phyloP scores from a whole-genome alignment of 2,329 filamentous ascomycete species.

The Botrytis medusae region DNA sequence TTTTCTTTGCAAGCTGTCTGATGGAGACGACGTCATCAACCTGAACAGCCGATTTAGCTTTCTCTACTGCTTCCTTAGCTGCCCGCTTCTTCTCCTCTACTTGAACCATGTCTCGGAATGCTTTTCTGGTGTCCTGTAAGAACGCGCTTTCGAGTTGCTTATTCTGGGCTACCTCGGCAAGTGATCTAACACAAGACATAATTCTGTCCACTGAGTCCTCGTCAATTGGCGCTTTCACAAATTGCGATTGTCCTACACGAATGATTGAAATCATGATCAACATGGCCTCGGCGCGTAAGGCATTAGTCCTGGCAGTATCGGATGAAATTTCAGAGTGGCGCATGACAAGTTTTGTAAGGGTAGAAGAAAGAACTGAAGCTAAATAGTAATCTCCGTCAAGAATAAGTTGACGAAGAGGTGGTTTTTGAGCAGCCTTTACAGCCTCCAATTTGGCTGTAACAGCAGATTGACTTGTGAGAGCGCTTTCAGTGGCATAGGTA shows the following conservation, averaged over 20 bases:
- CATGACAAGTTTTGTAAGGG: slow-evolving; percentile 96
- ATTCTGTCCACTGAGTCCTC: slow-evolving; percentile 98
- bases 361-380: slow-evolving; percentile 90
- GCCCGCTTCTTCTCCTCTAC: slow-evolving; percentile 96
- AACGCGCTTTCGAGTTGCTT: slow-evolving; percentile 92
- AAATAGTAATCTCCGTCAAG: slow-evolving; percentile 97
- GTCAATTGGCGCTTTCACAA: slow-evolving; percentile 95
- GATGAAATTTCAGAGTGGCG: slow-evolving; percentile 90
- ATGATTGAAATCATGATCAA: slow-evolving; percentile 99
- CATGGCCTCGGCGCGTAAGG: slow-evolving; percentile 94
- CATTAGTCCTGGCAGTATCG: slow-evolving; percentile 85
- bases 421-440: slow-evolving; percentile 95
- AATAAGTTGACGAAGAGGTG: slow-evolving; percentile 89
- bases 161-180: slow-evolving; percentile 85
- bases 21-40: slow-evolving; percentile 94
- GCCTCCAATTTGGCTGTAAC: slow-evolving; percentile 90
- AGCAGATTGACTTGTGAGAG: slow-evolving; percentile 87
- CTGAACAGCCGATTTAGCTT: slow-evolving; percentile 90
- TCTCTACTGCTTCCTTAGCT: slow-evolving; percentile 89
- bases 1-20: slow-evolving; percentile 90
- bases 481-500: slow-evolving; percentile 95
- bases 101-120: slow-evolving; percentile 95
- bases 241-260: slow-evolving; percentile 96
- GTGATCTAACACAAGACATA: slow-evolving; percentile 92
- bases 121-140: slow-evolving; percentile 90